A percentile compares a stretch with the other conserved stretches of the same genome.
phyloP scores from a whole-genome alignment of 139 green algal genomes.

The Pseudopediastrum boryanum region DNA sequence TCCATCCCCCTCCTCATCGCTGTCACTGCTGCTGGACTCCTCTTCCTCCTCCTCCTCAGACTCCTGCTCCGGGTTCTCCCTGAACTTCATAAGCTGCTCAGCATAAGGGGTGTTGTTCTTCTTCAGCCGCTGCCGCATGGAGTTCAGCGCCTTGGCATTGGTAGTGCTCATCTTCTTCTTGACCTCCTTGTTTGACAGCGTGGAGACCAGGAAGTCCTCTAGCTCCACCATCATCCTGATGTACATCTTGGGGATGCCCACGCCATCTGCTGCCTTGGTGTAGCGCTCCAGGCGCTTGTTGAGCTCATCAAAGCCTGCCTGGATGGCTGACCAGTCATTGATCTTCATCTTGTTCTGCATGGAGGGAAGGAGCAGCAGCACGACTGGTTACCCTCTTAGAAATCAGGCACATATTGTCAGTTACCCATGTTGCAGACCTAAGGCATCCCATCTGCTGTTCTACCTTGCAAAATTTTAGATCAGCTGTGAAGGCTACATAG shows the following conservation, averaged over 20 bases:
- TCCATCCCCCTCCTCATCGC: slow-evolving; percentile 50
- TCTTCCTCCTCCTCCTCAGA: slow-evolving; percentile 69
- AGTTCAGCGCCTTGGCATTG: slow-evolving; percentile 95
- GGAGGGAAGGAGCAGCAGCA: neutral
- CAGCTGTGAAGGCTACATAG: no score
- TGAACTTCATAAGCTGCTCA: slow-evolving; percentile 63
- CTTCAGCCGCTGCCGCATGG: slow-evolving; percentile 96
- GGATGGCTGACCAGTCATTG: slow-evolving; percentile 95
- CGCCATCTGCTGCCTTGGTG: slow-evolving; percentile 26
- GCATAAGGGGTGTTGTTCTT: slow-evolving; percentile 86
- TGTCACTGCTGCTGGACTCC: slow-evolving; percentile 35
- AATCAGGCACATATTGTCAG: no score
- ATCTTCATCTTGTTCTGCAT: slow-evolving; percentile 98
- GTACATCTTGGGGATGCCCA: slow-evolving; percentile 78
- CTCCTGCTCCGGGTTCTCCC: slow-evolving; percentile 40
- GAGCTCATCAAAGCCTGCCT: slow-evolving; percentile 95
- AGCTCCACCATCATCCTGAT: slow-evolving; percentile 89
- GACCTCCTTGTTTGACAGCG: slow-evolving; percentile 79
- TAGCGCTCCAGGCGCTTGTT: slow-evolving; percentile 97
- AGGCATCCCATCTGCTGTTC: no score
- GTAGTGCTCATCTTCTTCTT: slow-evolving; percentile 96
- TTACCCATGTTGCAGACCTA: no score
- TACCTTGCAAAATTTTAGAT: no score
- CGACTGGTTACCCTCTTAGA: no score
- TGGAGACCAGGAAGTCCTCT: slow-evolving; percentile 87